These are phyloP conservation scores for Pseudopediastrum boryanum DNA, from an alignment of 139 green algal genomes.

Conservation along the genomic window DNA sequence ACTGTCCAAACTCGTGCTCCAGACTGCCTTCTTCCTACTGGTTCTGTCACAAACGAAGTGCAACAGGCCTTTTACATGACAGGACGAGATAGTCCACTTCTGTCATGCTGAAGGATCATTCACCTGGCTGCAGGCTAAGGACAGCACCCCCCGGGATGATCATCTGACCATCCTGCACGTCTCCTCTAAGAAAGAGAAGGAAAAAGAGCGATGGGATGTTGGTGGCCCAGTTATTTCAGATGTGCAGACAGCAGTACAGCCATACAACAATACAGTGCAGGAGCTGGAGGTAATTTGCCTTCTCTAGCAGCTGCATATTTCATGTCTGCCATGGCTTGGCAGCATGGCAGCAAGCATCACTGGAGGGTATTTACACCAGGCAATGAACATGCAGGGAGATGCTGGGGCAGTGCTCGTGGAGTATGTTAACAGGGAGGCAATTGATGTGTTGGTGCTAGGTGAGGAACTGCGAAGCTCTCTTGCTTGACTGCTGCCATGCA, in stretches of 20 bases:
- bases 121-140: no score
- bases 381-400: conserved; percentile 19
- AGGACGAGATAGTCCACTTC: no score
- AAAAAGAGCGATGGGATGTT: conserved; percentile 24
- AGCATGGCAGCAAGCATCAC: background rate
- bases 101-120: no score
- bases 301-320: no score
- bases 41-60: no score
- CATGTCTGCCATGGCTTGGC: no score
- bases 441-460: conserved; percentile 35
- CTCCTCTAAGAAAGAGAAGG: conserved; percentile 8
- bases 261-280: conserved; percentile 23
- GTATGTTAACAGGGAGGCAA: conserved; percentile 25
- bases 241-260: conserved; percentile 27
- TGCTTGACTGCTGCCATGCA: background rate
- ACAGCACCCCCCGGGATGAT: conserved; percentile 13
- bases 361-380: background rate
- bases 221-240: conserved; percentile 20
- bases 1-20: no score
- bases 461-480: background rate
- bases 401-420: conserved; percentile 20
- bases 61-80: no score
- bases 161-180: conserved; percentile 30
- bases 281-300: conserved; percentile 27
- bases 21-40: no score